A percentile compares a stretch with the other conserved stretches of the same genome.
phyloP scores from a whole-genome alignment of 805 yeast species.

The Yarrowia sp. region DNA sequence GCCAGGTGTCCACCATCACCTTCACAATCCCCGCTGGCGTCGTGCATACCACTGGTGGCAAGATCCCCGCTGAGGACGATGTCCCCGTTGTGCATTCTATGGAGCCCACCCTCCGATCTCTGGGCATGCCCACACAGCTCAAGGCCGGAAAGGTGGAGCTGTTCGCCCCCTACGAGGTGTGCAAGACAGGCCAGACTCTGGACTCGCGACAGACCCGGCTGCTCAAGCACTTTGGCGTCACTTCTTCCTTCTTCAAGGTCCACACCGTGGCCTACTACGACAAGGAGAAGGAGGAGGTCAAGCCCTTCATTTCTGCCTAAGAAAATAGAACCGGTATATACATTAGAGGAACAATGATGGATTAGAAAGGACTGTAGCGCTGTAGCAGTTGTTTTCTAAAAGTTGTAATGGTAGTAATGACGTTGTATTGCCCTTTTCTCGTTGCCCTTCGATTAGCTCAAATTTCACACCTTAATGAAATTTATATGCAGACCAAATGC shows the following conservation, averaged over 20 bases:
- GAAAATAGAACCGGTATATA: not conserved
- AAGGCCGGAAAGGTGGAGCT: slow-evolving; percentile 86
- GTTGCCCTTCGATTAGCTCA: not conserved
- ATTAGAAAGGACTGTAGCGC: too few species aligned
- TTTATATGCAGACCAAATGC: not conserved
- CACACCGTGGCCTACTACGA: slow-evolving; percentile 74
- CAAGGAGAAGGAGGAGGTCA: slow-evolving; percentile 59
- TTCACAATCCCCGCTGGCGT: slow-evolving; percentile 90
- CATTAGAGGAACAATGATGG: too few species aligned
- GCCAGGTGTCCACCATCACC: slow-evolving; percentile 79
- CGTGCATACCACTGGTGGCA: slow-evolving; percentile 95
- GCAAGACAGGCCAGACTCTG: slow-evolving; percentile 76
- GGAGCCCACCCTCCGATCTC: slow-evolving; percentile 89
- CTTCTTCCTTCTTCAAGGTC: slow-evolving; percentile 89
- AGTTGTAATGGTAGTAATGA: too few species aligned
- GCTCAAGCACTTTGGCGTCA: slow-evolving; percentile 93
- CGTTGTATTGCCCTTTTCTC: not conserved
- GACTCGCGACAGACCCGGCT: slow-evolving; percentile 92
- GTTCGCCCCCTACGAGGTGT: slow-evolving; percentile 78
- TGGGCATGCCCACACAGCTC: slow-evolving; percentile 89
- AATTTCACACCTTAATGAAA: slow-evolving; percentile 8
- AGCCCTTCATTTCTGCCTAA: slow-evolving; percentile 39
- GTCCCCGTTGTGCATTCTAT: slow-evolving; percentile 96
- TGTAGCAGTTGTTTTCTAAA: too few species aligned
- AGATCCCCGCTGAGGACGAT: slow-evolving; percentile 86